Evolutionary conservation across 2,329 filamentous ascomycete genomes (phyloP).

Genomic region (Stemphylium lycopersici): DNA sequence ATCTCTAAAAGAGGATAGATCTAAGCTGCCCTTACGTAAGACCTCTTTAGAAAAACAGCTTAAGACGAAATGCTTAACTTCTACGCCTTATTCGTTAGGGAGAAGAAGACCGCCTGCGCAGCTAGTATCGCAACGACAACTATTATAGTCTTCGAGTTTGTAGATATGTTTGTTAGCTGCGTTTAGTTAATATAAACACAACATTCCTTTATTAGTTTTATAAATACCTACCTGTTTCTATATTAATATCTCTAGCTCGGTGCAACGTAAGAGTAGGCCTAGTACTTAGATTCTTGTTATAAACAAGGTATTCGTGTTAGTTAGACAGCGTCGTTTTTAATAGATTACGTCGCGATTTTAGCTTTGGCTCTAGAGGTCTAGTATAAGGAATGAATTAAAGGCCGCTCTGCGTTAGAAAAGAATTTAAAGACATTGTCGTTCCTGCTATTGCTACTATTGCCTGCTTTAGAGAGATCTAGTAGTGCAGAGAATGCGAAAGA

Average conservation of each 20-base stretch:
- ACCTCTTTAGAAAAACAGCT: conserved; percentile 2
- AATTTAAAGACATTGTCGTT: conserved; percentile 10
- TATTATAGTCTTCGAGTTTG: neutral
- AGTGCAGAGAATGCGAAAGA: conserved; percentile 9
- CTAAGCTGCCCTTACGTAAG: conserved; percentile 11
- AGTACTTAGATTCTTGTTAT: too few species aligned
- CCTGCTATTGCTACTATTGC: conserved; percentile 13
- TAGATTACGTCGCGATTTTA: conserved; percentile 9
- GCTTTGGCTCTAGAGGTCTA: conserved; percentile 8
- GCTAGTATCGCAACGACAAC: conserved; percentile 9
- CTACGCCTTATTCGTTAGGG: conserved; percentile 5
- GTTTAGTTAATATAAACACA: neutral
- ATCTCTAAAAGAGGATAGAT: conserved; percentile 14
- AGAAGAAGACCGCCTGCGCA: conserved; percentile 1
- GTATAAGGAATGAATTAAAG: conserved; percentile 16
- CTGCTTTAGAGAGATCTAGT: conserved; percentile 4
- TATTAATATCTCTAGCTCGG: conserved; percentile 14
- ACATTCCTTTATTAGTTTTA: too few species aligned
- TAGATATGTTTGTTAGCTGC: too few species aligned
- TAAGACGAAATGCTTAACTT: neutral
- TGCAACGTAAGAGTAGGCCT: conserved; percentile 3
- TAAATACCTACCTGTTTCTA: conserved; percentile 18
- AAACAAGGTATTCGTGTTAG: too few species aligned
- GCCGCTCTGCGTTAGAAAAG: conserved; percentile 1
- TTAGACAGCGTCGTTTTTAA: conserved; percentile 6